Conservation (phyloP, 441 rosid genomes). For the Brassica hybrid region DNA sequence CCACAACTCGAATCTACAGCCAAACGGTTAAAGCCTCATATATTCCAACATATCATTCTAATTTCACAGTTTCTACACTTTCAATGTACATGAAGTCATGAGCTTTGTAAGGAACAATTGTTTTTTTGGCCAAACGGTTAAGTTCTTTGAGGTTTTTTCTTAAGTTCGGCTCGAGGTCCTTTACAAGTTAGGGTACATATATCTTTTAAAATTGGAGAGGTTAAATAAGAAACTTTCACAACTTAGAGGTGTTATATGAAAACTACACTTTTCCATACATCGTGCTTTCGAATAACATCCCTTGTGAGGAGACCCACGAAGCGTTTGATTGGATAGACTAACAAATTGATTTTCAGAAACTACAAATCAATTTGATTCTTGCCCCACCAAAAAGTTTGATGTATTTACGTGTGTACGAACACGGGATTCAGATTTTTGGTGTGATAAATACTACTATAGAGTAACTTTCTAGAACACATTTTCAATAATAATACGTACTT, state of each 20-base stretch:
- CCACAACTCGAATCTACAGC: background rate
- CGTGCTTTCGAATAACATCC: conserved; percentile 25
- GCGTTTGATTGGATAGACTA: conserved; percentile 38
- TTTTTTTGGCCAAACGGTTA: too few relatives aligned
- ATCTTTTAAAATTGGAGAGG: background rate
- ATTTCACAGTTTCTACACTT: background rate
- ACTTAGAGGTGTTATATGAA: conserved; percentile 1
- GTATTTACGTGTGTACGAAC: conserved; percentile 37
- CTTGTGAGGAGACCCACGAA: conserved; percentile 32
- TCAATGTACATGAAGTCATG: background rate
- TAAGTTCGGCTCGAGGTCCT: background rate
- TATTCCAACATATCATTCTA: conserved; percentile 5
- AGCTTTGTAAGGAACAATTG: background rate
- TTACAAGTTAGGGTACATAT: conserved; percentile 3
- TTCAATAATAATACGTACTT: background rate
- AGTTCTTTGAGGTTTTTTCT: background rate
- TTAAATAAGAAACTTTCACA: background rate
- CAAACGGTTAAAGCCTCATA: background rate
- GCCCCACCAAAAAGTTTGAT: conserved; percentile 40
- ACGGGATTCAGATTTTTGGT: conserved; percentile 32
- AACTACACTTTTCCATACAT: conserved; percentile 1
- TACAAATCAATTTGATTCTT: conserved; percentile 15
- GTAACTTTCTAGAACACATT: background rate
- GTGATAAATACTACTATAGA: conserved; percentile 21
- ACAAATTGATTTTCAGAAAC: conserved; percentile 24